Conservation (phyloP, 129 eudicot genomes). For the Solidago caesia region DNA sequence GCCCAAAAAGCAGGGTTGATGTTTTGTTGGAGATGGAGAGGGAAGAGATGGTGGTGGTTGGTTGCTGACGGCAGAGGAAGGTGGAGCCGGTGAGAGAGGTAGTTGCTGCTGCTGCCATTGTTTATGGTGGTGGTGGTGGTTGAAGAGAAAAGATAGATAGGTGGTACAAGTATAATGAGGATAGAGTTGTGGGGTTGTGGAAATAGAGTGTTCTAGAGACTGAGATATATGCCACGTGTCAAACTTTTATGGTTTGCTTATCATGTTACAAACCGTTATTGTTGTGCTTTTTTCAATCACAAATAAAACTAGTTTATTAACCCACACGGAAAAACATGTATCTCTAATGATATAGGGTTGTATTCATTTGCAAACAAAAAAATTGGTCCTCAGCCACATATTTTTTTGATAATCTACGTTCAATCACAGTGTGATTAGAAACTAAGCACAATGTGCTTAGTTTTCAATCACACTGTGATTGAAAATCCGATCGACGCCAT, state of each 20-base stretch:
- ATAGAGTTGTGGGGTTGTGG: constrained; percentile 47
- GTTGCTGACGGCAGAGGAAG: constrained; percentile 43
- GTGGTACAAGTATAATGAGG: background rate
- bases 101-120: constrained; percentile 45
- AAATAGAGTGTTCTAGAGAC: constrained; percentile 36
- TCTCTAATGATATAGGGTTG: no score
- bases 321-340: no score
- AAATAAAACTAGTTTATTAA: no score
- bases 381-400: no score
- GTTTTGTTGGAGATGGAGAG: constrained; percentile 23
- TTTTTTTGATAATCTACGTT: no score
- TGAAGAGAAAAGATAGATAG: background rate
- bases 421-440: no score
- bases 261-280: constrained; percentile 37
- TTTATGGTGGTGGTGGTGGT: constrained; percentile 11
- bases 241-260: constrained; percentile 33
- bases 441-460: no score
- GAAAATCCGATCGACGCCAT: no score
- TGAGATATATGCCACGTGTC: constrained; percentile 56
- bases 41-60: constrained; percentile 15
- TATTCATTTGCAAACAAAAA: no score
- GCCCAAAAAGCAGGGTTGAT: constrained; percentile 32
- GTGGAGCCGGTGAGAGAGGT: constrained; percentile 45
- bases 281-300: background rate
- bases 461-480: no score